Percentiles rank a stretch among this genome's conserved stretches.
Conservation (phyloP, 2,329 filamentous ascomycete genomes). For the Aspergillus tubingensis region DNA sequence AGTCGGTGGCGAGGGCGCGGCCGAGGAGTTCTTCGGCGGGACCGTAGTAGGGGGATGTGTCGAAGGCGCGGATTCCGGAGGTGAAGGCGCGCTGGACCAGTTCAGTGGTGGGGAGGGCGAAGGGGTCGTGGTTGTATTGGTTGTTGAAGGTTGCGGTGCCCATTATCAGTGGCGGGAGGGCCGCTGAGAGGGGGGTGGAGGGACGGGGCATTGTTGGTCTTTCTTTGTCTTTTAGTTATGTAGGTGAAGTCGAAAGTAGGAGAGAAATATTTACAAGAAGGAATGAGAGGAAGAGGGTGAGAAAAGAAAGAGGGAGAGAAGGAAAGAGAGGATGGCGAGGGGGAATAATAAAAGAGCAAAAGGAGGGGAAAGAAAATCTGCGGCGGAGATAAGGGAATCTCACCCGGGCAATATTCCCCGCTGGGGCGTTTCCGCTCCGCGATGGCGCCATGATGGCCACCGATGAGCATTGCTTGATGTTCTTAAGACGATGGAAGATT, state of each 20-base stretch:
- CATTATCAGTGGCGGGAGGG: slow-evolving; percentile 50
- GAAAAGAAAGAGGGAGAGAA: neutral
- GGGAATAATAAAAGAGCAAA: neutral
- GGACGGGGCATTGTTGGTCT: slow-evolving; percentile 32
- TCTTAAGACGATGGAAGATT: neutral
- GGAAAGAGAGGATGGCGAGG: neutral
- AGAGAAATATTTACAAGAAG: neutral
- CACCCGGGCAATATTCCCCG: slow-evolving; percentile 13
- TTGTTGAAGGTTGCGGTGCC: slow-evolving; percentile 54
- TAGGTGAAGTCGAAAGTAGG: neutral
- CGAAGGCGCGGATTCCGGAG: slow-evolving; percentile 53
- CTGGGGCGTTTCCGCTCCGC: slow-evolving; percentile 6
- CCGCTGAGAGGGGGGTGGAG: slow-evolving; percentile 40
- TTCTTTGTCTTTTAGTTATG: neutral
- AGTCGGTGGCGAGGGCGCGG: slow-evolving; percentile 44
- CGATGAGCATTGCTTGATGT: slow-evolving; percentile 11
- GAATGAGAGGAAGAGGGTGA: neutral
- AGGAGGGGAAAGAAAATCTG: neutral
- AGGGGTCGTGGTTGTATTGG: slow-evolving; percentile 53
- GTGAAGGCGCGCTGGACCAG: slow-evolving; percentile 51
- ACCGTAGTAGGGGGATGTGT: slow-evolving; percentile 58
- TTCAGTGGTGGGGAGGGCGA: slow-evolving; percentile 50
- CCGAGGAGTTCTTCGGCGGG: slow-evolving; percentile 56
- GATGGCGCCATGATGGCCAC: slow-evolving; percentile 28
- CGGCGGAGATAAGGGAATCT: slow-evolving; percentile 9